These are phyloP conservation scores for Syzygium oleosum DNA, from an alignment of 345 rosid species.

Conservation along the genomic window DNA sequence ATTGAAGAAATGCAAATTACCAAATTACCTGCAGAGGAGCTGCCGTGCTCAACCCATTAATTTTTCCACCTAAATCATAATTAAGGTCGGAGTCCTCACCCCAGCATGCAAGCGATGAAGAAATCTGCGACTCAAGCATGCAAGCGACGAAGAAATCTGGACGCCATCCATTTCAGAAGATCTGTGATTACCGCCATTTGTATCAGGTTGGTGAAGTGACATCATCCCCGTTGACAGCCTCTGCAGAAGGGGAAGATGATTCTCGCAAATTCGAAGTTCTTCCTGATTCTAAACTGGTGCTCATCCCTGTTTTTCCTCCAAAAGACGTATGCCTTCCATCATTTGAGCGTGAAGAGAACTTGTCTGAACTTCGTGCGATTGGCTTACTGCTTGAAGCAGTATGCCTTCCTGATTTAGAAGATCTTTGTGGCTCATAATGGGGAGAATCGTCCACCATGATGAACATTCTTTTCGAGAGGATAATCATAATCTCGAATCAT, in stretches of 20 bases:
- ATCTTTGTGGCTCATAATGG: no score
- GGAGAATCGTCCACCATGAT: neutral
- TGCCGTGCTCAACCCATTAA: neutral
- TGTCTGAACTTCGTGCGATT: constrained; percentile 19
- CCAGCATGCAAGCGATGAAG: neutral
- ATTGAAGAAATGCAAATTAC: neutral
- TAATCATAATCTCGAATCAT: neutral
- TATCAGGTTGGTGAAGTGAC: constrained; percentile 5
- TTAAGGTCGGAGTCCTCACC: neutral
- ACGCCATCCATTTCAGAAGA: constrained; percentile 8
- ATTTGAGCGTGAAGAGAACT: constrained; percentile 14
- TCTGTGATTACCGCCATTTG: constrained; percentile 10
- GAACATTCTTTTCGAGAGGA: constrained; percentile 1
- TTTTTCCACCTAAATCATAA: constrained; percentile 7
- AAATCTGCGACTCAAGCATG: constrained; percentile 2
- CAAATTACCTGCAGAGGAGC: constrained; percentile 23
- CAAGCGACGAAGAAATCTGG: neutral
- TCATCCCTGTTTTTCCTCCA: constrained; percentile 17
- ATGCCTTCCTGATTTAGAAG: constrained; percentile 5
- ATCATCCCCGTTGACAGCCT: neutral
- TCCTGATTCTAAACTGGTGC: constrained; percentile 6
- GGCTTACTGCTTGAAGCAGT: constrained; percentile 12
- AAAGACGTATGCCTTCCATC: constrained; percentile 1
- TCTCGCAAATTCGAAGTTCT: constrained; percentile 11
- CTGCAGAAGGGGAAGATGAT: neutral